A percentile compares a stretch with the other conserved stretches of the same genome.
Evolutionary conservation across 495 filamentous ascomycete species (phyloP).

Genomic region (Paragyromitra xinjiangensis): DNA sequence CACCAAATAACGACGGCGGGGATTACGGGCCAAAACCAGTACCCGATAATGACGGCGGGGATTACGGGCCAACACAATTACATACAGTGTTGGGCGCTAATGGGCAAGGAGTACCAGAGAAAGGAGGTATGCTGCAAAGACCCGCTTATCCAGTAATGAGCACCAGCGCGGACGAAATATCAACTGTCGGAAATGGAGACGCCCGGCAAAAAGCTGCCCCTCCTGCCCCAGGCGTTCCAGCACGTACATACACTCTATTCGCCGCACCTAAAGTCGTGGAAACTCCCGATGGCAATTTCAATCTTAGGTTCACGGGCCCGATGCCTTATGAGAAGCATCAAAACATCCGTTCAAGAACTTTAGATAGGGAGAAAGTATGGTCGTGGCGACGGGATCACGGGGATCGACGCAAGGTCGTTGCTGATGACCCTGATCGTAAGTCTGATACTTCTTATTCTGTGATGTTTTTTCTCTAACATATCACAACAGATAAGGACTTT

Average conservation of each 20-base stretch:
- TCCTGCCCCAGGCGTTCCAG: neutral
- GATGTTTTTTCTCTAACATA: neutral
- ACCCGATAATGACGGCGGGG: too few species aligned
- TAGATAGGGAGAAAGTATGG: neutral
- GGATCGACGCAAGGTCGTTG: neutral
- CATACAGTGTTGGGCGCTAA: too few species aligned
- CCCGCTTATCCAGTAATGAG: too few species aligned
- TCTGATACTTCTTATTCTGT: neutral
- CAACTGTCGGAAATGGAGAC: neutral
- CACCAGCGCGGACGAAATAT: neutral
- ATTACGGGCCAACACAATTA: too few species aligned
- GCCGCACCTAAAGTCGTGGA: slow-evolving; percentile 23
- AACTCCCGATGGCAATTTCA: neutral
- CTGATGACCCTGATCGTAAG: neutral
- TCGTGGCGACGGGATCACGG: neutral
- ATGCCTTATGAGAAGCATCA: neutral
- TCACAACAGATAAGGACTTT: neutral
- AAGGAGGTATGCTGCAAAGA: too few species aligned
- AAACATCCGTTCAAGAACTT: neutral
- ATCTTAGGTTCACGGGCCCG: slow-evolving; percentile 29
- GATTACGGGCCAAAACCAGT: too few species aligned
- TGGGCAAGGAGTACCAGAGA: too few species aligned
- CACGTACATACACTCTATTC: neutral
- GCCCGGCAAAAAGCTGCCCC: neutral
- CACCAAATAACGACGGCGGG: neutral